These are phyloP conservation scores for Nitzschia sp. DNA, from an alignment of 108 stramenopile species.

Conservation along the genomic window DNA sequence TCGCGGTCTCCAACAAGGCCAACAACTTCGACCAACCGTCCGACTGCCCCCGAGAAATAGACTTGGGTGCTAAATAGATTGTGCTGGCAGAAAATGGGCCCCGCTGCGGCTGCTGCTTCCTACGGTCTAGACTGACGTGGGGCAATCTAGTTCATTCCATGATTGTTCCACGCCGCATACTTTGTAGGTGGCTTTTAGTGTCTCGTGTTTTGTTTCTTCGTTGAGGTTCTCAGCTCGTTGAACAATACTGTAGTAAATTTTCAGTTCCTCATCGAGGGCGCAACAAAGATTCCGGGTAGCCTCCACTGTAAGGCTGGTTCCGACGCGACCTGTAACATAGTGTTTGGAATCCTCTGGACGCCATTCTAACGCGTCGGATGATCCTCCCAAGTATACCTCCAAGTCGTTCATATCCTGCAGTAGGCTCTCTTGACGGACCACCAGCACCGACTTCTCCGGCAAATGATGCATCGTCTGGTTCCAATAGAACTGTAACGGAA, in stretches of 20 bases:
- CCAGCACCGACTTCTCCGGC: neutral
- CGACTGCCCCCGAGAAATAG: too few species aligned
- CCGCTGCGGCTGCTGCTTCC: too few species aligned
- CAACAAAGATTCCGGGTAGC: conserved; percentile 8
- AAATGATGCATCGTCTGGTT: conserved; percentile 1
- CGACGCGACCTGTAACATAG: conserved; percentile 11
- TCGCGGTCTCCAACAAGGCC: too few species aligned
- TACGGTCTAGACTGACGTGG: too few species aligned
- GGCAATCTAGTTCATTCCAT: conserved; percentile 3
- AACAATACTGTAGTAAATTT: conserved; percentile 1
- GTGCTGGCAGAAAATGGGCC: too few species aligned
- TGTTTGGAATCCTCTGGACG: conserved; percentile 17
- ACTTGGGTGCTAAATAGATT: too few species aligned
- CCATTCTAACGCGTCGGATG: neutral
- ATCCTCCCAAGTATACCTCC: conserved; percentile 9
- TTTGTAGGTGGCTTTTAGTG: neutral
- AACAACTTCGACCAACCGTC: too few species aligned
- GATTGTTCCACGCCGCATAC: neutral
- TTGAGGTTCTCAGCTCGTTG: conserved; percentile 2
- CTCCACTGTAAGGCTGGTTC: neutral
- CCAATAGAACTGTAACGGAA: conserved; percentile 21
- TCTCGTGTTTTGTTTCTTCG: neutral
- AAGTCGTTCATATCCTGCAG: conserved; percentile 3
- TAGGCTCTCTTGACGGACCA: conserved; percentile 16
- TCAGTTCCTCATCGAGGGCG: neutral